Conservation (phyloP, 345 rosid species). For the Corymbia maculata region DNA sequence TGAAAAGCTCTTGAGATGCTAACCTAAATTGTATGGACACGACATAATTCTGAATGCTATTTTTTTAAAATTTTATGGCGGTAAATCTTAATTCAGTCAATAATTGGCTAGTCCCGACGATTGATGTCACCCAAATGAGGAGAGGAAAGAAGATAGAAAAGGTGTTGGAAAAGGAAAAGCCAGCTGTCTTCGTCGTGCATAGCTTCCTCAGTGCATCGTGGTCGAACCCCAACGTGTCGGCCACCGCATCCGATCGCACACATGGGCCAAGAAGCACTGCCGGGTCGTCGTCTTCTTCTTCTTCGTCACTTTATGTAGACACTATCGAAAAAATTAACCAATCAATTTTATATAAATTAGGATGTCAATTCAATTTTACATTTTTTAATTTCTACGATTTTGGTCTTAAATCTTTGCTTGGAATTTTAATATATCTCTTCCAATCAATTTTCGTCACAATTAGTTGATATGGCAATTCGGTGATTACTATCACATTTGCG, state of each 20-base stretch:
- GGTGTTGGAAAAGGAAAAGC: background rate
- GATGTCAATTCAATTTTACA: background rate
- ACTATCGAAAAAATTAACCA: background rate
- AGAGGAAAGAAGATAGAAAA: background rate
- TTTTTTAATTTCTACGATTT: background rate
- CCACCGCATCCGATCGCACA: background rate
- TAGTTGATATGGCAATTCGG: rapidly evolving
- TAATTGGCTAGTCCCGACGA: background rate
- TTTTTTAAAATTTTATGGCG: background rate
- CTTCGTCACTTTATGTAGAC: background rate
- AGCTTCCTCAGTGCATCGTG: background rate
- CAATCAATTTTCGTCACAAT: rapidly evolving
- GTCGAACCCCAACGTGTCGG: background rate
- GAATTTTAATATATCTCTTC: rapidly evolving
- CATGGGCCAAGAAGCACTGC: background rate
- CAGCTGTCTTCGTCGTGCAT: background rate
- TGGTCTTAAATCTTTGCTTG: background rate
- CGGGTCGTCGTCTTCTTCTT: background rate
- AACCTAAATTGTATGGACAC: background rate
- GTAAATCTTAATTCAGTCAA: background rate
- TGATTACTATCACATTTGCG: background rate
- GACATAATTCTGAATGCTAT: background rate
- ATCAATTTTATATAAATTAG: too few species aligned
- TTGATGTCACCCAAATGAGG: background rate
- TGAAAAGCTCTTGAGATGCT: background rate